Base-by-base conservation (phyloP, 1,139 yeast genomes). In the Geotrichum histeridarum region DNA sequence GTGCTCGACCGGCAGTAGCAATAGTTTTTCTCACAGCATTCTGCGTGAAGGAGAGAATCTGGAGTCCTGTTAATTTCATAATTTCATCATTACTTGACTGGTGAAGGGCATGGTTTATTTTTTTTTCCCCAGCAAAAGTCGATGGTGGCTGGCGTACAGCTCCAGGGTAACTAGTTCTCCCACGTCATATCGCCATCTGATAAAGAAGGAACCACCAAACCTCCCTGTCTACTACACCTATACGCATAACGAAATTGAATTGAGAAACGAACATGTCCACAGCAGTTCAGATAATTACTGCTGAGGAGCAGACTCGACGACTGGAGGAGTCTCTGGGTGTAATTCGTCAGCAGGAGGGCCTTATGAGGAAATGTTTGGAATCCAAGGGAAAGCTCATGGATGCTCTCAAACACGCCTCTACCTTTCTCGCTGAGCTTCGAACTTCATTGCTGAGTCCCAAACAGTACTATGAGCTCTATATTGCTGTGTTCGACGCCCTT, bases 401-500 rank as follows among this genome's bases (percentile, higher is more conserved):
- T 65, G 95, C 96, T 0, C 73, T 93, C 58, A 90, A 90, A 63
- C 95, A 90, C 66, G 89, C 95, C 50, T 84, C 95, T 36, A 81
- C 86, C 52, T 82, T 90, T 72, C 75, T 93, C 54, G 83, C 84
- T 41, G 98, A 93, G 69, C 74, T 93, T 52, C 76, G 98, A 54
- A 86, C 93, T 9, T 81, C 84, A 50, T 77, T 78, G 51, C 75
- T 90, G 59, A 78, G 89, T 2, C 99, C 99, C 0, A 91, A 91
- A 68, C 95, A 88, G 68, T 93, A 93, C 74, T 93, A 93, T 68
- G 99, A 93, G 69, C 73, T 94, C 50, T 93, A 93, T 71, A 87
- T 89, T 67, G 77, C 86, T 51, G 83, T 86, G 1, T 91, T 86
- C 64, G 99, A 93, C 69, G 84, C 95, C 0, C 74, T 94, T 67